Evolutionary conservation across 441 rosid species (phyloP).

Genomic region (Pelargonium myrrhifolium): DNA sequence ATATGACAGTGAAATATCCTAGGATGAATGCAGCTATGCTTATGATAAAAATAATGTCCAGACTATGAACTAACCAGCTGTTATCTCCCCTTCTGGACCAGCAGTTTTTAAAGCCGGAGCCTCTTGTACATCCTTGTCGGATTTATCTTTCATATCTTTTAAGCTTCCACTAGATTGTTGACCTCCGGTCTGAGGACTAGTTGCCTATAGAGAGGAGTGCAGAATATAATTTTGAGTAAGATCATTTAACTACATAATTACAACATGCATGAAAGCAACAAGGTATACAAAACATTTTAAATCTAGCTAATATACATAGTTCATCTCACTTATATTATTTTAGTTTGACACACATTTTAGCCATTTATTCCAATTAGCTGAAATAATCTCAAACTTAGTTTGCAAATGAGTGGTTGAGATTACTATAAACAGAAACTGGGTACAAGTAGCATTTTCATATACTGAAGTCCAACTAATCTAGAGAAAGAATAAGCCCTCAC

Average conservation of each 20-base stretch:
- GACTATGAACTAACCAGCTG: conserved; percentile 66
- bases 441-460: conserved; percentile 2
- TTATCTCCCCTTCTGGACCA: conserved; percentile 95
- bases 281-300: background rate
- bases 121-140: conserved; percentile 66
- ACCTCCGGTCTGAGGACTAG: conserved; percentile 83
- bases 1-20: background rate
- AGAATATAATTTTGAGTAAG: conserved; percentile 8
- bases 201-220: conserved; percentile 44
- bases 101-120: conserved; percentile 83
- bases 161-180: conserved; percentile 78
- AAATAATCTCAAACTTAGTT: background rate
- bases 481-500: conserved; percentile 32
- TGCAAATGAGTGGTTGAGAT: background rate
- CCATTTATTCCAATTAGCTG: conserved; percentile 5
- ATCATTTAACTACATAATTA: background rate
- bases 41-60: conserved; percentile 9
- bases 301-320: background rate
- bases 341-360: background rate
- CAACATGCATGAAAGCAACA: conserved; percentile 13
- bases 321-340: background rate
- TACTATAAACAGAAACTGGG: background rate
- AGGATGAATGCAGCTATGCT: background rate
- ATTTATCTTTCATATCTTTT: conserved; percentile 85
- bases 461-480: conserved; percentile 14